Percentiles rank a stretch among this genome's conserved stretches.
These are phyloP conservation scores for Plasmodium reichenowi DNA, from an alignment of 169 alveolate genomes.

Conservation along the genomic window DNA sequence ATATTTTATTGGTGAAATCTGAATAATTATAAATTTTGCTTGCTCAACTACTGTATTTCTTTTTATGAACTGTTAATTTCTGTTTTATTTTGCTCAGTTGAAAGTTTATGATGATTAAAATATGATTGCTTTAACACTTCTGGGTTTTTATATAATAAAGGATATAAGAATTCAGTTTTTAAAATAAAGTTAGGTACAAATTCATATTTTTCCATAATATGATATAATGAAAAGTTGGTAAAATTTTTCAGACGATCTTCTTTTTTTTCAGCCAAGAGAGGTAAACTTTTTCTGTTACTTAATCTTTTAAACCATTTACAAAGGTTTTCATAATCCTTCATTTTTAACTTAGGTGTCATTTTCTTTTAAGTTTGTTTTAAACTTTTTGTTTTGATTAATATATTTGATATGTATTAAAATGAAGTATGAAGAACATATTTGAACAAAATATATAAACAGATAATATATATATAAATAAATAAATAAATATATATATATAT, in stretches of 20 bases:
- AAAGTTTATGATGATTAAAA: conserved; percentile 54
- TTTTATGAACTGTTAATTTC: no score
- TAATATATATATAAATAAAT: no score
- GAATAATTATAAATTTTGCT: no score
- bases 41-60: no score
- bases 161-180: conserved; percentile 55
- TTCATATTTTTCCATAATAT: conserved; percentile 72
- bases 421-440: no score
- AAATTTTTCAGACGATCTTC: conserved; percentile 56
- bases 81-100: conserved; percentile 14
- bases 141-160: conserved; percentile 41
- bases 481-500: no score
- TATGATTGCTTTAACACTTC: conserved; percentile 51
- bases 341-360: conserved; percentile 28
- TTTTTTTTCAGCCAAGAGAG: conserved; percentile 61
- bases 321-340: conserved; percentile 57
- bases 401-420: neutral
- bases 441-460: no score
- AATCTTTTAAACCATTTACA: conserved; percentile 64
- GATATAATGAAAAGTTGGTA: conserved; percentile 69
- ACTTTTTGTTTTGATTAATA: neutral
- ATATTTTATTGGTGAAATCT: no score
- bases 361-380: neutral
- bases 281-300: conserved; percentile 43
- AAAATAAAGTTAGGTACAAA: conserved; percentile 55